These are phyloP conservation scores for Boletus bicolor DNA, from an alignment of 768 basidiomycete species.

Conservation along the genomic window DNA sequence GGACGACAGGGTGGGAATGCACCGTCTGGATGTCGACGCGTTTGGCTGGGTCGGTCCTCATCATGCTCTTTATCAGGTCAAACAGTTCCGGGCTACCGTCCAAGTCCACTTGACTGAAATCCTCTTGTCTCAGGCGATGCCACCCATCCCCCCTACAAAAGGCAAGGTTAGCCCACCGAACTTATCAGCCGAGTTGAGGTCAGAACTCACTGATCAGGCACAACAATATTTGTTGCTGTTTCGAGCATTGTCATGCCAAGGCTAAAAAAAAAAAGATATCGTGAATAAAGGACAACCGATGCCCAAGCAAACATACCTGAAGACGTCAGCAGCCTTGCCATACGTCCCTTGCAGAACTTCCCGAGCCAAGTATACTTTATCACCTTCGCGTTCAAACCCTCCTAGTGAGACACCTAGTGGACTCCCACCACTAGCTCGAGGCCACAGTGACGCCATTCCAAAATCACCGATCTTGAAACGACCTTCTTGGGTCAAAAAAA, in stretches of 20 bases:
- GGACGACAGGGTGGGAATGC: conserved; percentile 59
- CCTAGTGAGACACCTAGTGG: conserved; percentile 36
- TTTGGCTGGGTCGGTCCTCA: conserved; percentile 63
- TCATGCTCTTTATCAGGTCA: conserved; percentile 69
- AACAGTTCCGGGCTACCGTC: conserved; percentile 64
- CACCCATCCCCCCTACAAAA: conserved; percentile 79
- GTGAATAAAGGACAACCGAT: not conserved
- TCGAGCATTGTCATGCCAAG: conserved; percentile 96
- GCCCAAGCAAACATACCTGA: conserved; percentile 62
- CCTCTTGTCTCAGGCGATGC: conserved; percentile 88
- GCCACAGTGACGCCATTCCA: conserved; percentile 97
- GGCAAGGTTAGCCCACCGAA: conserved; percentile 15
- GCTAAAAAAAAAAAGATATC: conserved; percentile 42
- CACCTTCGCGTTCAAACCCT: conserved; percentile 92
- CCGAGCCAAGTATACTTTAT: conserved; percentile 94
- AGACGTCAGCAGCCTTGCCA: conserved; percentile 92
- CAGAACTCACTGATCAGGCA: conserved; percentile 84
- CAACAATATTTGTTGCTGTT: conserved; percentile 91
- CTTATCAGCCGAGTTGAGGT: not conserved
- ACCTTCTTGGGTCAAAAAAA: conserved; percentile 85
- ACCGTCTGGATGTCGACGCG: conserved; percentile 60
- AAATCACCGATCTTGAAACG: conserved; percentile 97
- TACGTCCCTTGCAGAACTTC: conserved; percentile 92
- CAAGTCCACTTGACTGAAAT: conserved; percentile 83
- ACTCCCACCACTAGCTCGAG: conserved; percentile 45